phyloP scores from a whole-genome alignment of 176 grass and related monocot genomes.

The Stipa capillata region DNA sequence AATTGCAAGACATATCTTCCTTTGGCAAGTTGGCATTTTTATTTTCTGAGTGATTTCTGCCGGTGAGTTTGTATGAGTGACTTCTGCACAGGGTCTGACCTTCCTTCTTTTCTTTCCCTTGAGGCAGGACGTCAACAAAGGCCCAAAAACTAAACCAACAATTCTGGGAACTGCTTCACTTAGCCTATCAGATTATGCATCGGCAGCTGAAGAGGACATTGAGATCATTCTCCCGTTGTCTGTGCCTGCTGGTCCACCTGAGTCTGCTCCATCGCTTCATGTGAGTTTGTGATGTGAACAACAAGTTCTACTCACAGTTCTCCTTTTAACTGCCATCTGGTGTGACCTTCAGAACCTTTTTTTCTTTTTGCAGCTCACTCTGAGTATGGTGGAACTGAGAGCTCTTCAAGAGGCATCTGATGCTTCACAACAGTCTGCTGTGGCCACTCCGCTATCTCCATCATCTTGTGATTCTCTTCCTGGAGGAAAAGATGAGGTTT shows the following conservation, averaged over 20 bases:
- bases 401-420: conserved; percentile 30
- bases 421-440: conserved; percentile 30
- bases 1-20: not conserved
- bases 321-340: not conserved
- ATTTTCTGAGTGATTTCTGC: not conserved
- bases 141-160: conserved; percentile 69
- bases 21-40: not conserved
- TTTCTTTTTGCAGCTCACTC: conserved; percentile 44
- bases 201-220: conserved; percentile 42
- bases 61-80: not conserved
- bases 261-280: conserved; percentile 44
- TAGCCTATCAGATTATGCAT: conserved; percentile 64
- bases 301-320: not conserved
- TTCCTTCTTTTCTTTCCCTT: not conserved
- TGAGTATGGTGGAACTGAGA: conserved; percentile 56
- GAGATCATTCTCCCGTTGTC: conserved; percentile 64
- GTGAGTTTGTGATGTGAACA: conserved; percentile 49
- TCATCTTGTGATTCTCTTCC: conserved; percentile 47
- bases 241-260: conserved; percentile 34
- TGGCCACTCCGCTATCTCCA: conserved; percentile 48
- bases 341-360: conserved; percentile 14
- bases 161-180: conserved; percentile 62
- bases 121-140: conserved; percentile 45
- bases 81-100: conserved; percentile 8
- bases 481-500: conserved; percentile 75